Base-by-base conservation (phyloP, 192 early-diverging fungal genomes). In the Thamnidium elegans region DNA sequence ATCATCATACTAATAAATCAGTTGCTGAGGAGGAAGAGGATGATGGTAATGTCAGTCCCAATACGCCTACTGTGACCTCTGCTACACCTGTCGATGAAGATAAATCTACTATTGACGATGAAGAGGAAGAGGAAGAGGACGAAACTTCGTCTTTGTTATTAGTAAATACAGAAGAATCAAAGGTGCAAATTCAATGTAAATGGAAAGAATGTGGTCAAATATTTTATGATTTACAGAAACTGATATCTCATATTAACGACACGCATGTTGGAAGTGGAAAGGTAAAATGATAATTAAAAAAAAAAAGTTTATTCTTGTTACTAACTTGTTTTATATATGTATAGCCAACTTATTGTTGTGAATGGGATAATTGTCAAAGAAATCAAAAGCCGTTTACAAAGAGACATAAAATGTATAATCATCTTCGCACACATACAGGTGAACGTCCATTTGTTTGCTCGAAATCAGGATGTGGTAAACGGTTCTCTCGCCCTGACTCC, bases 371-470 rank as follows among this genome's bases (percentile, higher is more conserved):
- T 23, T 81, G 79, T 58, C 73, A 72, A 20, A 68, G 77, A 13
- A 75, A 76, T 63, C 73, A 81, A 61, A 81, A 81, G 62, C 84
- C 88, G 21, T 90, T 90, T 78, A 73, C 84, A 60, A 84, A 88
- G 66, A 78, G 86, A 26, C 86, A 88, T 51, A 87, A 90, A 55
- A 78, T 90, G 62, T 83, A 81, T 44, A 87, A 87, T 55, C 89
- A 91, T 59, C 76, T 87, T 61, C 78, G 89, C 6, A 88, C 84
- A 0, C 88, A 91, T 60, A 91, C 87, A 3, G 89, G 89, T 36
- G 89, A 91, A 61, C 79, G 84, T 51, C 90, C 90, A 3, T 89
- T 87, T 75, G 74, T 79, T 32, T 91, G 90, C 55, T 69, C 70
- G 13, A 78, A 21, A 30, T 56, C 19, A 67, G 87, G 81, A 34